Conservation (phyloP, 768 basidiomycete genomes). For the Russula vinacea region DNA sequence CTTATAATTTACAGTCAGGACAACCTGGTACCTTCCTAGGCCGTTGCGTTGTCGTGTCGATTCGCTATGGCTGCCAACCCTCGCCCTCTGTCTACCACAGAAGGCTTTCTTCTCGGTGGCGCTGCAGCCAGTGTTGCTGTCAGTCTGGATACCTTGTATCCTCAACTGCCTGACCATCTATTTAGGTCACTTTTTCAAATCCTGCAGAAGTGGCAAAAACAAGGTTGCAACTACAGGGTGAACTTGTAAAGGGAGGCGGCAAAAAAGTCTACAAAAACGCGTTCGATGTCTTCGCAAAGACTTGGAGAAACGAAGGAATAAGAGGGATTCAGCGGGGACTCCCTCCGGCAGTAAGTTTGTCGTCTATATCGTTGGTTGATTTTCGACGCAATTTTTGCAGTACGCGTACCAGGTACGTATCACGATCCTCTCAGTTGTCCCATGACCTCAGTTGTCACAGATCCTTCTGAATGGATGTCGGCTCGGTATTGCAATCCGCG, state of each 20-base stretch:
- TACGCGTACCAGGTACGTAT: conserved; percentile 83
- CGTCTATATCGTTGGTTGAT: conserved; percentile 1
- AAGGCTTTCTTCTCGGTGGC: conserved; percentile 87
- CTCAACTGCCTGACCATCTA: conserved; percentile 5
- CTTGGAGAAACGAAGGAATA: conserved; percentile 85
- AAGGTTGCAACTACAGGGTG: conserved; percentile 92
- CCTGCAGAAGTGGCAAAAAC: conserved; percentile 90
- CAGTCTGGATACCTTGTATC: conserved; percentile 32
- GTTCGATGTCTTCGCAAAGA: conserved; percentile 83
- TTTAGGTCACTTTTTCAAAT: conserved; percentile 77
- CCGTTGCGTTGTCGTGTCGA: not conserved
- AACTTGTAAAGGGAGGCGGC: conserved; percentile 72
- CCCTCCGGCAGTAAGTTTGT: conserved; percentile 71
- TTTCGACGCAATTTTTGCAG: conserved; percentile 40
- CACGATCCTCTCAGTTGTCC: not conserved
- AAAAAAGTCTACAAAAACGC: conserved; percentile 83
- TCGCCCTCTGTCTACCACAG: conserved; percentile 56
- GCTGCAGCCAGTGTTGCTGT: conserved; percentile 91
- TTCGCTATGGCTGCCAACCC: conserved; percentile 17
- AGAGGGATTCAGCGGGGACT: conserved; percentile 92
- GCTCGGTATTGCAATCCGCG: conserved; percentile 50
- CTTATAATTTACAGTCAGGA: not conserved
- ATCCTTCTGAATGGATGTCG: conserved; percentile 90
- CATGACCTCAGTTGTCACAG: conserved; percentile 41
- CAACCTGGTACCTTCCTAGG: not conserved